Percentiles rank a stretch among this genome's conserved stretches.
Conservation (phyloP, 2,329 filamentous ascomycete genomes). For the Myrmaecium sp. region DNA sequence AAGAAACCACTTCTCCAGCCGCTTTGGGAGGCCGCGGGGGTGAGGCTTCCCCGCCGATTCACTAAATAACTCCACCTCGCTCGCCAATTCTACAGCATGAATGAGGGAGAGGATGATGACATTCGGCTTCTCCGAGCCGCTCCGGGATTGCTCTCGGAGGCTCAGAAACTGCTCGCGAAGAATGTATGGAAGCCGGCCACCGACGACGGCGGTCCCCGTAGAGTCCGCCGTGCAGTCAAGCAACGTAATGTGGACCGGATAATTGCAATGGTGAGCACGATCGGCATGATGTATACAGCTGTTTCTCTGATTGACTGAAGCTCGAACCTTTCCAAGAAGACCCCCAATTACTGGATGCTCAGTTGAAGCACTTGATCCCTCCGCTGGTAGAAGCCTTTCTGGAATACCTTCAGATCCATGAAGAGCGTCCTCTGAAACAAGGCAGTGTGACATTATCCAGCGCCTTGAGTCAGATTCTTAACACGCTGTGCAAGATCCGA, state of each 20-base stretch:
- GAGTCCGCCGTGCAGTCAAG: slow-evolving; percentile 21
- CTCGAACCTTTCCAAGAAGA: slow-evolving; percentile 91
- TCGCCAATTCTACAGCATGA: slow-evolving; percentile 11
- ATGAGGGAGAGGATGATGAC: slow-evolving; percentile 27
- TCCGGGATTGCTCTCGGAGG: slow-evolving; percentile 13
- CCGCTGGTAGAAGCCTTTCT: slow-evolving; percentile 61
- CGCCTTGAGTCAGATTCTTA: slow-evolving; percentile 65
- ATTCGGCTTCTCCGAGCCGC: slow-evolving; percentile 28
- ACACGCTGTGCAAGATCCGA: slow-evolving; percentile 84
- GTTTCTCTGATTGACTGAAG: slow-evolving; percentile 7
- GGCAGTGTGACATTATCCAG: slow-evolving; percentile 12
- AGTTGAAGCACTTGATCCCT: slow-evolving; percentile 60
- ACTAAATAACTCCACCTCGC: neutral
- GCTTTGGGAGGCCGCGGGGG: too few relatives aligned
- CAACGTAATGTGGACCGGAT: slow-evolving; percentile 23
- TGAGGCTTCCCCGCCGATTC: too few relatives aligned
- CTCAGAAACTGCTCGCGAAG: slow-evolving; percentile 15
- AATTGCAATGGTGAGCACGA: slow-evolving; percentile 13
- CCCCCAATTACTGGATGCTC: slow-evolving; percentile 77
- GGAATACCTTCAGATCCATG: slow-evolving; percentile 35
- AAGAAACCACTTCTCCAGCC: too few relatives aligned
- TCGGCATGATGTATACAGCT: slow-evolving; percentile 1
- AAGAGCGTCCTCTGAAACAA: slow-evolving; percentile 3
- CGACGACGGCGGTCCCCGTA: slow-evolving; percentile 8
- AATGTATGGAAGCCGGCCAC: slow-evolving; percentile 19